Base-by-base conservation (phyloP, 768 basidiomycete genomes). In the Mycena floridula region DNA sequence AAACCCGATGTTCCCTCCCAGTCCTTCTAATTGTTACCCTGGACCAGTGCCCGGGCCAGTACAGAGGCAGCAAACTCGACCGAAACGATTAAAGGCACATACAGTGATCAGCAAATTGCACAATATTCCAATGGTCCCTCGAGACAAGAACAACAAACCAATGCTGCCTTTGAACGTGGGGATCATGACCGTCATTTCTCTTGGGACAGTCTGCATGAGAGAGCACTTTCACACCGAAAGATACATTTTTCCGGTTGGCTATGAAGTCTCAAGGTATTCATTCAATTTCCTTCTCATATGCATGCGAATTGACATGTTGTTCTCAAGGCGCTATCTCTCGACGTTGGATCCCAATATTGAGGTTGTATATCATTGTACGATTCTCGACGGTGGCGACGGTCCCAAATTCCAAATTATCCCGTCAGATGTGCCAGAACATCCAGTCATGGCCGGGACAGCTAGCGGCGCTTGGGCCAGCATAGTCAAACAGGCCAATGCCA, bases 191-290 rank as follows among this genome's bases (percentile, higher is more conserved):
- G 81, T 92, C 21, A 70, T 82, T 45, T 78, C 57, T 48, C 68
- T 92, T 0, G 89, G 89, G 2, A 76, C 79, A 42, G 79, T 90
- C 6, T 88, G 85, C 56, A 79, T 82, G 80, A 72, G 85, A 24
- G 86, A 89, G 50, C 85, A 89, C 58, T 91, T 89, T 56, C 85
- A 89, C 58, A 89, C 89, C 0, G 88, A 91, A 59, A 69, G 89
- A 42, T 91, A 91, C 57, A 91, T 92, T 50, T 92, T 89, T 54
- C 89, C 89, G 8, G 83, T 90, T 30, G 87, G 87, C 13, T 91
- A 89, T 58, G 85, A 88, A 56, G 85, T 89, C 5, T 84, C 80
- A 4, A 74, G 88, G 87, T 85, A 32, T 40, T 74, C n/a, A n/a
- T n/a, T 58, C 32, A 35, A 18, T 30, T 30, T 30, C 28, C 28